Evolutionary conservation across 2,329 filamentous ascomycete species (phyloP).

Genomic region (Fonsecaea erecta): DNA sequence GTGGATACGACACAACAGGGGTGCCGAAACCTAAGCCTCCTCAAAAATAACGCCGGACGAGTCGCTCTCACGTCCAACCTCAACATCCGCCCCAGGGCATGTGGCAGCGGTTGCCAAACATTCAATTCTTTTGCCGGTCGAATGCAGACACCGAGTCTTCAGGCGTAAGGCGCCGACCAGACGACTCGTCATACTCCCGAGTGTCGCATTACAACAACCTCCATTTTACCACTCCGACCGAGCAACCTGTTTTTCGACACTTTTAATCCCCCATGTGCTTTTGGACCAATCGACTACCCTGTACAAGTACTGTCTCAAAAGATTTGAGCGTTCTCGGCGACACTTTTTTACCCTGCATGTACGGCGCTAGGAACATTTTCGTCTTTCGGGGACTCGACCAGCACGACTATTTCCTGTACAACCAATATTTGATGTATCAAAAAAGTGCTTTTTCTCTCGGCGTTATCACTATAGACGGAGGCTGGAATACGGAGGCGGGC

Average conservation of each 20-base stretch:
- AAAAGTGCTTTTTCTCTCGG: constrained; percentile 33
- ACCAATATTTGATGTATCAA: constrained; percentile 30
- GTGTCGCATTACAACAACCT: not conserved
- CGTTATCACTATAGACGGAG: constrained; percentile 33
- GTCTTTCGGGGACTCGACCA: constrained; percentile 21
- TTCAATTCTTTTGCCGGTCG: constrained; percentile 23
- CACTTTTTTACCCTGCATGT: constrained; percentile 31
- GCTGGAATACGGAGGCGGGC: constrained; percentile 13
- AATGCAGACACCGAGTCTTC: constrained; percentile 2
- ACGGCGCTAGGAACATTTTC: constrained; percentile 28
- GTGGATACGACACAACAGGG: constrained; percentile 58
- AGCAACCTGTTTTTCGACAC: constrained; percentile 19
- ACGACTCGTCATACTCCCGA: constrained; percentile 1
- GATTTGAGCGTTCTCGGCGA: constrained; percentile 37
- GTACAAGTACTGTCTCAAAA: constrained; percentile 38
- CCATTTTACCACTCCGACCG: constrained; percentile 9
- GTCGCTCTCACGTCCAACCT: not conserved
- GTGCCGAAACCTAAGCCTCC: constrained; percentile 56
- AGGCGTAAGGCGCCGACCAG: constrained; percentile 1
- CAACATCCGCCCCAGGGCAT: constrained; percentile 2
- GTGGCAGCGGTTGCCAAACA: constrained; percentile 1
- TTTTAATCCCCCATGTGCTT: constrained; percentile 33
- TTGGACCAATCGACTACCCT: constrained; percentile 39
- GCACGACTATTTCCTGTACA: constrained; percentile 37
- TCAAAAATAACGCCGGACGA: constrained; percentile 34